phyloP scores from a whole-genome alignment of 768 basidiomycete genomes.

The Macrolepiota fuliginosa region DNA sequence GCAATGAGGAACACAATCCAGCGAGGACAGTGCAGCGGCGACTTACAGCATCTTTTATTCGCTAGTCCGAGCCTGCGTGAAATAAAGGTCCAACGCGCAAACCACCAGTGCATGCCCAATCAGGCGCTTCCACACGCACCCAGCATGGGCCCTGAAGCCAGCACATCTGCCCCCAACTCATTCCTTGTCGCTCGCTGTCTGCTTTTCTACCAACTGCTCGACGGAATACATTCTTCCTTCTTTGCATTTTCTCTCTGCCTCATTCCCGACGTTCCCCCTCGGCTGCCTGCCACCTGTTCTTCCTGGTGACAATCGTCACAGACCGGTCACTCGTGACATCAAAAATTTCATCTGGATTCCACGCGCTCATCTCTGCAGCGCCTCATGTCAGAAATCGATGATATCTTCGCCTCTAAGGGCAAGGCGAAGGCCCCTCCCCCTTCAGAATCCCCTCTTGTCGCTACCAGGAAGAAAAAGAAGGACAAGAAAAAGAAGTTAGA shows the following conservation, averaged over 20 bases:
- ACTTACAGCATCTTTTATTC: slow-evolving; percentile 33
- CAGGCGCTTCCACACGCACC: slow-evolving; percentile 11
- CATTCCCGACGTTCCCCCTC: slow-evolving; percentile 1
- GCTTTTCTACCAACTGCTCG: neutral
- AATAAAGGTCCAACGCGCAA: slow-evolving; percentile 12
- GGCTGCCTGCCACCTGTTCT: neutral
- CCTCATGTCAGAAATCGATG: slow-evolving; percentile 78
- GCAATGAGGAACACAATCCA: slow-evolving; percentile 13
- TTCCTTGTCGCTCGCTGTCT: neutral
- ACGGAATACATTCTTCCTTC: too few species aligned
- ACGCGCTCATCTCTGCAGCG: neutral
- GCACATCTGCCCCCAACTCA: neutral
- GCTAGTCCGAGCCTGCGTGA: slow-evolving; percentile 9
- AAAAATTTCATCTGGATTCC: neutral
- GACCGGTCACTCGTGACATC: slow-evolving; percentile 15
- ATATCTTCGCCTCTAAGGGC: slow-evolving; percentile 67
- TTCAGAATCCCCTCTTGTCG: slow-evolving; percentile 26
- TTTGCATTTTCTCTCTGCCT: neutral
- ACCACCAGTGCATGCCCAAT: slow-evolving; percentile 1
- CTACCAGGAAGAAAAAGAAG: slow-evolving; percentile 40
- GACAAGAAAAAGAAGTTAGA: slow-evolving; percentile 37
- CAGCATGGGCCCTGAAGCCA: slow-evolving; percentile 3
- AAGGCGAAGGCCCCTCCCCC: slow-evolving; percentile 25
- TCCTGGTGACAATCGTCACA: neutral
- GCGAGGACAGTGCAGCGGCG: slow-evolving; percentile 11